phyloP scores from a whole-genome alignment of 2,329 filamentous ascomycete genomes.

The Curvularia sp. region DNA sequence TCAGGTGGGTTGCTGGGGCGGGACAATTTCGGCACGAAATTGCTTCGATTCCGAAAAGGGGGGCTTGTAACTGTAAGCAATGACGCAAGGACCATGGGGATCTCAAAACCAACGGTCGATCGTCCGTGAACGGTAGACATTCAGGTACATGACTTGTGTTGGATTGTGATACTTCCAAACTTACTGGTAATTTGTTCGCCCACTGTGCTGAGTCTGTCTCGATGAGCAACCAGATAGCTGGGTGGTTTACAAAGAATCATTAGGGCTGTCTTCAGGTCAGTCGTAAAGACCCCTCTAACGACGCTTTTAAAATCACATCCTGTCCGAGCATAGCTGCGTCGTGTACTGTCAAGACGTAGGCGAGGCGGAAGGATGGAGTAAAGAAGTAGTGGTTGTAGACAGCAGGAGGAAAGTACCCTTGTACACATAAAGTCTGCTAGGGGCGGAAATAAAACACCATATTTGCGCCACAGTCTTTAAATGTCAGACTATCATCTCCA shows the following conservation, averaged over 20 bases:
- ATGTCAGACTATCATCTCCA: background rate
- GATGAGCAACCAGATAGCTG: background rate
- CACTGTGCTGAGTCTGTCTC: background rate
- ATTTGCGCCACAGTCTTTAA: background rate
- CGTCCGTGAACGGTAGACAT: background rate
- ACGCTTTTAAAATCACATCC: background rate
- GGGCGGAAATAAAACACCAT: background rate
- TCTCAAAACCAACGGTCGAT: background rate
- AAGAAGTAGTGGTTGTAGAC: background rate
- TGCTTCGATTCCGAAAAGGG: background rate
- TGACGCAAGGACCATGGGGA: background rate
- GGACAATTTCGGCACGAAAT: background rate
- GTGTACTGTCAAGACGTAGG: background rate
- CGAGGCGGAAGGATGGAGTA: background rate
- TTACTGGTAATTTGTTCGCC: background rate
- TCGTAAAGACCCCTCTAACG: background rate
- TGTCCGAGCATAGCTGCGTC: background rate
- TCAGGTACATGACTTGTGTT: slow-evolving; percentile 1
- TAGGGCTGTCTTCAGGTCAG: background rate
- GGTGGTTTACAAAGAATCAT: background rate
- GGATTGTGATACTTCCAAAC: background rate
- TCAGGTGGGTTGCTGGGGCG: background rate
- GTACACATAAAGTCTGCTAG: background rate
- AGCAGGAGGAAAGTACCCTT: background rate
- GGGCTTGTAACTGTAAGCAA: background rate